Evolutionary conservation across 2,329 filamentous ascomycete species (phyloP).

Genomic region (Xylariaceae sp.): DNA sequence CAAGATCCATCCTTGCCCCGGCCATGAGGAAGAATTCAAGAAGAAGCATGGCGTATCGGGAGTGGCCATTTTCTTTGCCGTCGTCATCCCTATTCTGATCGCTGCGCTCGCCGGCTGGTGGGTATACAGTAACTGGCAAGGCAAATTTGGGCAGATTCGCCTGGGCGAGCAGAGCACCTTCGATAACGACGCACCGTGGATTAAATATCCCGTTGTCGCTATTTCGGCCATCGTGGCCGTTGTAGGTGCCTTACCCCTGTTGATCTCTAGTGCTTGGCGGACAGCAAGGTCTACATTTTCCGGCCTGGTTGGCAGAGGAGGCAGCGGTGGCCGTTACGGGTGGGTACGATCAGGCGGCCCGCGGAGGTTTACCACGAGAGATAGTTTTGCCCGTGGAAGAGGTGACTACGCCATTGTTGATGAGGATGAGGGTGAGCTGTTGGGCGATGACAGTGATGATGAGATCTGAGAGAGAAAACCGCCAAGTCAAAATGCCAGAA

Average conservation of each 20-base stretch:
- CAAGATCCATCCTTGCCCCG: slow-evolving; percentile 60
- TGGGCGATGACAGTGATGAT: slow-evolving; percentile 91
- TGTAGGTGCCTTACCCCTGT: slow-evolving; percentile 59
- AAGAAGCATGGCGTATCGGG: slow-evolving; percentile 64
- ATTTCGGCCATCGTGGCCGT: slow-evolving; percentile 60
- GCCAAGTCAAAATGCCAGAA: not conserved
- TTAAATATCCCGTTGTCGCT: slow-evolving; percentile 76
- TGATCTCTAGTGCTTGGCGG: slow-evolving; percentile 69
- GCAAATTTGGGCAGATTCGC: slow-evolving; percentile 87
- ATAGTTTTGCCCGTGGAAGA: slow-evolving; percentile 79
- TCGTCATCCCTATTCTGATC: slow-evolving; percentile 66
- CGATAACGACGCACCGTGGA: slow-evolving; percentile 67
- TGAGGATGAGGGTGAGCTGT: slow-evolving; percentile 87
- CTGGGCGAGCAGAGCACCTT: slow-evolving; percentile 67
- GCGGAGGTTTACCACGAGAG: slow-evolving; percentile 76
- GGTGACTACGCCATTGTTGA: slow-evolving; percentile 87
- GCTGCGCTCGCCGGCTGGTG: slow-evolving; percentile 76
- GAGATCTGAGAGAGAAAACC: slow-evolving; percentile 53
- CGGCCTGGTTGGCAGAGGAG: slow-evolving; percentile 43
- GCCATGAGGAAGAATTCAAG: slow-evolving; percentile 76
- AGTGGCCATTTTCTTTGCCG: slow-evolving; percentile 76
- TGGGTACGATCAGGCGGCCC: slow-evolving; percentile 48
- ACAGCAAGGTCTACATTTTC: slow-evolving; percentile 48
- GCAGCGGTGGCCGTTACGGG: slow-evolving; percentile 42
- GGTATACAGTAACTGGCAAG: slow-evolving; percentile 77